Evolutionary conservation across 2,329 filamentous ascomycete species (phyloP).

Genomic region (Aspergillus flavus): DNA sequence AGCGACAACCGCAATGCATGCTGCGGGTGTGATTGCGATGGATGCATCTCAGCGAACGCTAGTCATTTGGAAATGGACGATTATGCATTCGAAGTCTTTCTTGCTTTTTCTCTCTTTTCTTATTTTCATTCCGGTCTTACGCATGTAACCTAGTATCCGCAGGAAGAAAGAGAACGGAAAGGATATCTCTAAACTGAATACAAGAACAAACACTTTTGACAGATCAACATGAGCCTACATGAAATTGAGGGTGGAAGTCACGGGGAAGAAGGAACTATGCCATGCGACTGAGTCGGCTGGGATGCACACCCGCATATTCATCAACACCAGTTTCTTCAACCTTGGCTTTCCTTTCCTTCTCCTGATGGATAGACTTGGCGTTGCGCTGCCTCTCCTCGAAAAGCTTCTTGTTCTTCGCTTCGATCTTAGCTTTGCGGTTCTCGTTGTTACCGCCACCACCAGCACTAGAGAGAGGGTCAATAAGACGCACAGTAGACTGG

Average conservation of each 20-base stretch:
- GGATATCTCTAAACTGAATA: constrained; percentile 21
- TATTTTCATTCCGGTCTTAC: constrained; percentile 10
- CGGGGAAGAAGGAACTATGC: constrained; percentile 14
- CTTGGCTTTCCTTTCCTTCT: constrained; percentile 39
- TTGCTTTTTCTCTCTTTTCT: neutral
- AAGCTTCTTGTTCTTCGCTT: constrained; percentile 82
- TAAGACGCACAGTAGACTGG: neutral
- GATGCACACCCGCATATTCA: constrained; percentile 44
- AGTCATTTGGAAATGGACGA: constrained; percentile 1
- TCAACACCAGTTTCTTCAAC: constrained; percentile 21
- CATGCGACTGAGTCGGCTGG: constrained; percentile 46
- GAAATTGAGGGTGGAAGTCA: neutral
- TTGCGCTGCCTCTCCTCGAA: constrained; percentile 65
- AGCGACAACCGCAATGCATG: constrained; percentile 1
- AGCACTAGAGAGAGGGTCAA: constrained; percentile 55
- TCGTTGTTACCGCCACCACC: constrained; percentile 80
- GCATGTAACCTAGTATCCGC: constrained; percentile 11
- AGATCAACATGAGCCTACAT: neutral
- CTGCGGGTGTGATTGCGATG: constrained; percentile 2
- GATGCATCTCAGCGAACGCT: constrained; percentile 2
- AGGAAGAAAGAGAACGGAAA: constrained; percentile 18
- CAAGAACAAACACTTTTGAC: constrained; percentile 9
- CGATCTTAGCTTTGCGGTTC: constrained; percentile 73
- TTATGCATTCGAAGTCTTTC: neutral
- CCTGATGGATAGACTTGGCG: constrained; percentile 52